Evolutionary conservation across 495 filamentous ascomycete species (phyloP), one percentile per base, ranked within the genome.

Genomic region (Trichocladium uniseriatum): DNA sequence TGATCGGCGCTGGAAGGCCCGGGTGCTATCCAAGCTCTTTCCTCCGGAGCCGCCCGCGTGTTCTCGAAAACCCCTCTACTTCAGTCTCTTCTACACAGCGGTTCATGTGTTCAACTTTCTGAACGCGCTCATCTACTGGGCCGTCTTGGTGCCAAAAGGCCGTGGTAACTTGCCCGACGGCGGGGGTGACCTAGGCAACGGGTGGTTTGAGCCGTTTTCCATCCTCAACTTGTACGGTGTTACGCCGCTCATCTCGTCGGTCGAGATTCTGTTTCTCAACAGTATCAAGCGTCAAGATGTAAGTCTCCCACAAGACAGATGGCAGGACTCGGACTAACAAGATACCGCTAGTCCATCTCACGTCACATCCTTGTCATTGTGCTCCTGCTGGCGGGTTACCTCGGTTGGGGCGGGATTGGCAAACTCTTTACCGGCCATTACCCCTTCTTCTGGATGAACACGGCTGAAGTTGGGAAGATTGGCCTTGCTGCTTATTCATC

Each of bases 361-460:
- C 53, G 52, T 11, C 70, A 76, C 45, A 31, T 71, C 14, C 45
- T 59, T 27, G 64, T 58, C 8, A 58, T 73, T 18, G 55, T 68
- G 15, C 53, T 65, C 34, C 48, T 73, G 5, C 60, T 69, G 41
- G 48, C 56, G 6, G 38, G 60, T 15, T 79, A 77, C 45, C 60
- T 76, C 19, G 67, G 61, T 3, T 78, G 73, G 76, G 67, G 69
- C 10, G 63, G 61, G 13, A 47, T 78, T 24, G 73, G 75, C 34
- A 64, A 73, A 43, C 51, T 66, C 6, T 22, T 70, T 43, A 76
- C 73, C 0, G 73, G 69, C 45, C 59, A 68, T 24, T 70, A 66
- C 34, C 63, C 66, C 7, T 74, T 69, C 56, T 76, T 70, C 53
- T 78, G 74, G 63, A 60, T 79, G 34, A 70, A 78, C 35, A 62